These are phyloP conservation scores for Pseudogymnoascus sp. DNA, from an alignment of 2,329 filamentous ascomycete genomes.

Conservation along the genomic window DNA sequence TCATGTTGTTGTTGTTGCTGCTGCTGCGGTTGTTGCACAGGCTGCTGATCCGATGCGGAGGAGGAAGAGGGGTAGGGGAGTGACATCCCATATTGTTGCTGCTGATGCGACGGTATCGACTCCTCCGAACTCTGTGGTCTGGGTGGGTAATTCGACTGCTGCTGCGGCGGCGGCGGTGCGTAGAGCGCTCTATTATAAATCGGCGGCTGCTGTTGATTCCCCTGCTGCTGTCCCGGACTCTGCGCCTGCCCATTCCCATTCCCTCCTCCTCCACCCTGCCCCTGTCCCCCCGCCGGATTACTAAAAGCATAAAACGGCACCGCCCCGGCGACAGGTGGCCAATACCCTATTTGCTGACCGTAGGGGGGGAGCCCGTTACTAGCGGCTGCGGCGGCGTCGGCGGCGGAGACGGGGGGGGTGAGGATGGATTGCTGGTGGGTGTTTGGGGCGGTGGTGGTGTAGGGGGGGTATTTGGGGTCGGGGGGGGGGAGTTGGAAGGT, in stretches of 20 bases:
- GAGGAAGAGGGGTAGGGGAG: neutral
- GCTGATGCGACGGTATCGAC: neutral
- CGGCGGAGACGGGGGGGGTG: conserved; percentile 37
- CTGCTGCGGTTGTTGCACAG: neutral
- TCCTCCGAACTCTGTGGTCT: neutral
- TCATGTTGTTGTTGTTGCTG: conserved; percentile 29
- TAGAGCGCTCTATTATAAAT: neutral
- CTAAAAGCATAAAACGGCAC: neutral
- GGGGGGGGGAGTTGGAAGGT: conserved; percentile 61
- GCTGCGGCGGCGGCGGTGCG: neutral
- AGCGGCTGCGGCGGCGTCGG: conserved; percentile 37
- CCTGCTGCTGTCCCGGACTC: neutral
- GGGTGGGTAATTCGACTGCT: neutral
- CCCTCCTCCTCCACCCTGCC: neutral
- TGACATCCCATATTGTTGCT: neutral
- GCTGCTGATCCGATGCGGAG: neutral
- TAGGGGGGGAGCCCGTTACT: conserved; percentile 45
- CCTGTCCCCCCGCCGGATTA: neutral
- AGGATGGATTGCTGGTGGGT: conserved; percentile 32
- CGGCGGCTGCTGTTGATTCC: neutral
- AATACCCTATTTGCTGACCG: conserved; percentile 35
- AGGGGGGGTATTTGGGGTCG: conserved; percentile 46
- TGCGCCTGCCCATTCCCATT: neutral
- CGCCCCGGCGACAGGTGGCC: neutral
- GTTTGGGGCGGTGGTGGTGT: conserved; percentile 38